Evolutionary conservation across 2,329 filamentous ascomycete species (phyloP), one percentile per base, ranked within the genome.

Genomic region (Blumeriella jaapii): DNA sequence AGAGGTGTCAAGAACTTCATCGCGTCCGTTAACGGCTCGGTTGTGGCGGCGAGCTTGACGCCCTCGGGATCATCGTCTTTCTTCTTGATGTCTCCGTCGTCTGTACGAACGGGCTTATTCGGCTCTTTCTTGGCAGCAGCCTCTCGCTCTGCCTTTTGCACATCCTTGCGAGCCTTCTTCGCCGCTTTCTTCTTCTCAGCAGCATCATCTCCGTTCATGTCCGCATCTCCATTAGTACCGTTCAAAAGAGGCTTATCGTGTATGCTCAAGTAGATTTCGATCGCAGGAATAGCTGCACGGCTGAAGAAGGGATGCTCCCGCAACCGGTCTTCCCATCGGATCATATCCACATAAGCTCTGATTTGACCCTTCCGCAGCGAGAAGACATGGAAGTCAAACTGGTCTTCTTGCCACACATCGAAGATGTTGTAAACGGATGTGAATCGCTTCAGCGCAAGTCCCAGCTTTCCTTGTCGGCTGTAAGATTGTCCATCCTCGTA

Each of bases 301-400:
- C 81, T 79, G 61, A 83, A 98, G 64, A 93, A 95, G 1, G 91
- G 91, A 57, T 98, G 91, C 51, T 93, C 82, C 36, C 86, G 78
- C 28, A 96, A 62, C 42, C 78, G 75, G 55, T 98, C 87, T 57
- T 96, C 89, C 93, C 91, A 98, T 49, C 82, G 75, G 29, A 98
- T 69, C 85, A 98, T 94, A 50, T 95, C 87, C 25, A 98, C 67
- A 55, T 98, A 98, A 1, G 91, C 83, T 38, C 89, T 71, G 41
- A 96, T 84, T 67, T 94, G 89, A 10, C 93, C 93, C 60, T 96
- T 98, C 13, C 91, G 71, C n/a, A 98, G 66, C 13, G 86, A 95
- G 61, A 98, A 98, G 57, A 77, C 85, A 67, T 98, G 93, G 66
- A 98, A 98, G 58, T 98, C 91, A 52, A 96, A 95, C 55, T 98